Percentiles rank a stretch among this genome's conserved stretches.
Conservation (phyloP, 345 rosid species). For the Arabis alpina region DNA sequence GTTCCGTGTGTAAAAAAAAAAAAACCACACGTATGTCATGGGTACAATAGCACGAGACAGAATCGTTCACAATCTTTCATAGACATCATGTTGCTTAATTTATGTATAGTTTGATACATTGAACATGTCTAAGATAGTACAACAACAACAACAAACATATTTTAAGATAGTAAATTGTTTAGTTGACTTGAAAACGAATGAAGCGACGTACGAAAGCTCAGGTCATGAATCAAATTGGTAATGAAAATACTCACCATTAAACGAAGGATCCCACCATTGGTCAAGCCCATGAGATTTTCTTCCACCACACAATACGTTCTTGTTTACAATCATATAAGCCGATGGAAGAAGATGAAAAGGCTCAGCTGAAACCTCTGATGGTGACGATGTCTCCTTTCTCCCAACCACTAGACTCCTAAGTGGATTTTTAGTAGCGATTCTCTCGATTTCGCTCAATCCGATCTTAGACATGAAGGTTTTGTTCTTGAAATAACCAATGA, state of each 20-base stretch:
- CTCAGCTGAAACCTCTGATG: constrained; percentile 14
- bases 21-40: too few species aligned
- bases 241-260: constrained; percentile 32
- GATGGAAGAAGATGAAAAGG: constrained; percentile 63
- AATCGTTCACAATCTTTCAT: neutral
- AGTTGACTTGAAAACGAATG: neutral
- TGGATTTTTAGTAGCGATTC: constrained; percentile 43
- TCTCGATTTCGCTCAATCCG: constrained; percentile 52
- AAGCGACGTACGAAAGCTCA: neutral
- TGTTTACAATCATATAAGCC: constrained; percentile 51
- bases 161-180: neutral
- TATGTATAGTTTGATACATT: neutral
- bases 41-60: neutral
- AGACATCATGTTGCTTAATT: neutral
- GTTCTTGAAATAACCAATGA: constrained; percentile 58
- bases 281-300: constrained; percentile 60
- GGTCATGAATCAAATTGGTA: constrained; percentile 22
- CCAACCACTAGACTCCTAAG: constrained; percentile 46
- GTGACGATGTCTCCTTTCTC: neutral
- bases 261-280: constrained; percentile 66
- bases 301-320: constrained; percentile 28
- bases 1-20: too few species aligned
- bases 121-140: neutral
- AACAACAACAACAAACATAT: neutral
- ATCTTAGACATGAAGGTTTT: constrained; percentile 55